A percentile compares a stretch with the other conserved stretches of the same genome.
Conservation (phyloP, 2,329 filamentous ascomycete genomes). For the Microdochium paspali region DNA sequence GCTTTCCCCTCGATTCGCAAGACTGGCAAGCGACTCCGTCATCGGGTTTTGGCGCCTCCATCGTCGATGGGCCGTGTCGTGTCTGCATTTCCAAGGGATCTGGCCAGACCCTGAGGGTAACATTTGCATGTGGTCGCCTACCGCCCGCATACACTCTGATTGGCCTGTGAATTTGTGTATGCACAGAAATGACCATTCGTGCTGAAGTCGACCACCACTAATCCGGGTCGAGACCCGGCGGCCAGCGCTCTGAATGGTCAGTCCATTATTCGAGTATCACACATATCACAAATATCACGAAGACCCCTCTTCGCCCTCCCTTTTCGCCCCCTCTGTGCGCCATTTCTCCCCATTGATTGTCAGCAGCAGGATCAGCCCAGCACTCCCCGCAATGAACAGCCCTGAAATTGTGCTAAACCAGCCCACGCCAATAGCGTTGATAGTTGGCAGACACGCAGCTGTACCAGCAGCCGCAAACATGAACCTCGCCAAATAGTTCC, state of each 20-base stretch:
- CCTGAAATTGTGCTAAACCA: slow-evolving; percentile 3
- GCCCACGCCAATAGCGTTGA: not conserved
- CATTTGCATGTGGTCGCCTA: not conserved
- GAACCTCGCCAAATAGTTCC: not conserved
- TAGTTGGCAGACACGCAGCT: not conserved
- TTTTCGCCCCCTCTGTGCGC: not conserved
- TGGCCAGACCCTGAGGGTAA: not conserved
- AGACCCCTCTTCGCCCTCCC: not conserved
- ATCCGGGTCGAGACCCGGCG: too few relatives aligned
- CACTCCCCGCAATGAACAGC: not conserved
- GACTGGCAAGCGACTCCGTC: not conserved
- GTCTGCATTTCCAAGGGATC: not conserved
- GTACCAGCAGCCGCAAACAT: slow-evolving; percentile 1
- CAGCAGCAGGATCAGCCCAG: not conserved
- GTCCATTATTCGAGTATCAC: not conserved
- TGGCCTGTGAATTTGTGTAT: too few relatives aligned
- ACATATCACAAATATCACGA: not conserved
- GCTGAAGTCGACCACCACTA: too few relatives aligned
- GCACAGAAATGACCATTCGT: too few relatives aligned
- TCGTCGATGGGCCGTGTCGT: not conserved
- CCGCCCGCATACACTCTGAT: too few relatives aligned
- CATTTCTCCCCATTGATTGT: not conserved
- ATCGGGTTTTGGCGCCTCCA: not conserved
- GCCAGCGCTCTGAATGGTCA: not conserved
- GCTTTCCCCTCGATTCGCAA: not conserved